Evolutionary conservation across 257 asterid species (phyloP), one percentile per base, ranked within the genome.

Genomic region (Solanum dulcamara): DNA sequence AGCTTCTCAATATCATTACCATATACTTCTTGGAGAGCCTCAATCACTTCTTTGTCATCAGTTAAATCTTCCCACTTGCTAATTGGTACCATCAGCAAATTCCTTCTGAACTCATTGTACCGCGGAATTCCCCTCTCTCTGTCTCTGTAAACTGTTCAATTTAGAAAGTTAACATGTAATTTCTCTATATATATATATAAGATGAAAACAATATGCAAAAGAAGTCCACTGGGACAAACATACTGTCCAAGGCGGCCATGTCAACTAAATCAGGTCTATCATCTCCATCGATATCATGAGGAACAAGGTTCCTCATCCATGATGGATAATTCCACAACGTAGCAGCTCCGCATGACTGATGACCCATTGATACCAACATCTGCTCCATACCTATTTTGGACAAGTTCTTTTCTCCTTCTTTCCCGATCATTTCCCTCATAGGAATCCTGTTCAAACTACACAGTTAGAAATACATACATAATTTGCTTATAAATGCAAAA

Each of bases 341-440:
- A 13, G 92, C 91, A 6, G 96, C 94, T 64, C 94, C 97, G 32
- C 93, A 88, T 3, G 97, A 86, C 85, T 93, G 97, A 87, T 92
- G 96, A 13, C 96, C 96, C 96, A 94, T 92, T 0, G 97, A 92
- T 68, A 92, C 97, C 86, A 94, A 90, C 80, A 86, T 92, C 81
- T 62, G 86, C 22, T 89, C 82, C 9, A 94, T 88, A 28, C 97
- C 96, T 4, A 94, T 88, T 80, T 59, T 86, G 0, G 91, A 83
- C 30, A 92, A 48, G 22, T 66, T 57, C n/a, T 88, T 74, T 70
- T 85, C 79, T 51, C 96, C 93, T 37, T 85, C 37, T 68, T 44
- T 5, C 18, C 95, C 95, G 44, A 91, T 86, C 88, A 94, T 28
- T 74, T 94, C 87, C 26, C 28, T 60, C 89, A 92, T 89, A 9